phyloP scores from a whole-genome alignment of 2,329 filamentous ascomycete species.

The Sclerotinia sclerotiorum region DNA sequence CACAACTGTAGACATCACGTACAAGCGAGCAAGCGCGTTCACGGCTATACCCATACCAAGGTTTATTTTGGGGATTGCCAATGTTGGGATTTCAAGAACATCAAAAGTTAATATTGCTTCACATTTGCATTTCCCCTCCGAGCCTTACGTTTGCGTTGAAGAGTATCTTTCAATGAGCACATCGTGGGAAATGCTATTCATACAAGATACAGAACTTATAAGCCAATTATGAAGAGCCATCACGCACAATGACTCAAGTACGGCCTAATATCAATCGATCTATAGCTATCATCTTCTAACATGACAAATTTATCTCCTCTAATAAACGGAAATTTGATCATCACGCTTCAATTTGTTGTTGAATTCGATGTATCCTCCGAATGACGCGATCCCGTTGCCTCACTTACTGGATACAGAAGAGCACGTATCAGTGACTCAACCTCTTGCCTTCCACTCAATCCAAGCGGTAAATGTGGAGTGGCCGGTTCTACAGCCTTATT shows the following conservation, averaged over 20 bases:
- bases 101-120: neutral
- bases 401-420: neutral
- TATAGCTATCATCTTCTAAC: neutral
- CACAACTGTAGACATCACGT: too few relatives aligned
- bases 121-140: neutral
- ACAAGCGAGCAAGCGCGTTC: too few relatives aligned
- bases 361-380: neutral
- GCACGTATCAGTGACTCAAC: constrained; percentile 13
- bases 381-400: too few relatives aligned
- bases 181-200: neutral
- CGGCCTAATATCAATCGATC: too few relatives aligned
- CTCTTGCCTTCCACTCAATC: neutral
- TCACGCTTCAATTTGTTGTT: neutral
- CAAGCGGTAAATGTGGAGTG: neutral
- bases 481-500: neutral
- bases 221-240: neutral
- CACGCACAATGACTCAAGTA: neutral
- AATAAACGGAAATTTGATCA: too few relatives aligned
- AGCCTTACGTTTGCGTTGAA: neutral
- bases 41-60: neutral
- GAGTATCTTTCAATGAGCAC: neutral
- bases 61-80: neutral
- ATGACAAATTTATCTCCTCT: neutral
- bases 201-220: neutral
- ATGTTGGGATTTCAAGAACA: neutral